Evolutionary conservation across 495 filamentous ascomycete genomes (phyloP), one percentile per base, ranked within the genome.

Genomic region (Penicillium diatomitis): DNA sequence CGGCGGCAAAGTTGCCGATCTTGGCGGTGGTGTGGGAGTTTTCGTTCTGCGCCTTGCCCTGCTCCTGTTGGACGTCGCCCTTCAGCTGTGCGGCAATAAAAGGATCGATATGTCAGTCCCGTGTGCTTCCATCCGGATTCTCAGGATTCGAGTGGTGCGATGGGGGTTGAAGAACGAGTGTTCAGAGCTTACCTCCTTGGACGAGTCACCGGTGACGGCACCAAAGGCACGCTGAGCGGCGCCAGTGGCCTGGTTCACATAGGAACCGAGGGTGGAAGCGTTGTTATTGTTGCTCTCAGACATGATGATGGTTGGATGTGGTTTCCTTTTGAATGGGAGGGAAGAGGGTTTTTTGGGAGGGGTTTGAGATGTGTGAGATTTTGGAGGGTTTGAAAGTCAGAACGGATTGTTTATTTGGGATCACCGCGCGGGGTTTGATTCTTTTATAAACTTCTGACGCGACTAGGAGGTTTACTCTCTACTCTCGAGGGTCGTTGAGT

Each of bases 261-360:
- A 85, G 44, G 87, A 86, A 75, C 90, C 77, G 62, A 87, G 72
- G 52, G 87, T 91, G 47, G 88, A 94, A 41, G 84, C 78, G 64
- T 83, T 78, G 56, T 42, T 49, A 49, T 72, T 49, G 64, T 83
- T 78, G 56, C 38, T 49, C 49, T 72, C 50, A 65, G 84, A 81
- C 84, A 87, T 87, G 41, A 27, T 71, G 49, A 39, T 48, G 29
- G 35, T 41, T 42, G 34, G 42, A 8, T 38, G 36, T 46, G 37
- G 20, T 33, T 32, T 5, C 40, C 37, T 34, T 32, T 54, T 8
- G 36, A 48, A 39, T 40, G 12, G 20, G 47, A 12, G 27, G 37
- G 32, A 29, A 28, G 35, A 47, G 47, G 49, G 40, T 8, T 35
- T 32, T 46, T 47, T 46, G 47, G 20, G 38, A 28, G 29, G 38